A percentile compares a stretch with the other conserved stretches of the same genome.
Evolutionary conservation across 805 yeast genomes (phyloP).

Genomic region (Yarrowia keelungensis): DNA sequence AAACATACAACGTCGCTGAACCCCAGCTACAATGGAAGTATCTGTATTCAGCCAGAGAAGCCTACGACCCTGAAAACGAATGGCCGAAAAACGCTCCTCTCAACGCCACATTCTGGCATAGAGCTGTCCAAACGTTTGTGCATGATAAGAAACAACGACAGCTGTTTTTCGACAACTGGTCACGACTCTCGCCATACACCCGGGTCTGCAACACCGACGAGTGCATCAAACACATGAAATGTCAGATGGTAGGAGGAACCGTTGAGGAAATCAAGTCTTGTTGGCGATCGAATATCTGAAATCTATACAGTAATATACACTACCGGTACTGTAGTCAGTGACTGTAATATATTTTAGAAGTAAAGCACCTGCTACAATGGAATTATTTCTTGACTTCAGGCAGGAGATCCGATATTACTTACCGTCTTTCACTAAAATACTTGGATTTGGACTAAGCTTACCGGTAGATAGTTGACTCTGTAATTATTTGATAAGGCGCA

Average conservation of each 20-base stretch:
- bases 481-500: too few species aligned
- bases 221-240: slow-evolving; percentile 9
- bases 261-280: slow-evolving; percentile 3
- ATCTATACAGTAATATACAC: too few species aligned
- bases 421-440: too few species aligned
- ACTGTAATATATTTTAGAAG: too few species aligned
- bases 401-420: too few species aligned
- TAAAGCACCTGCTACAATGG: too few species aligned
- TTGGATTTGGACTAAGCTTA: too few species aligned
- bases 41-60: slow-evolving; percentile 56
- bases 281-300: not conserved
- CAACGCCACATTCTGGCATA: slow-evolving; percentile 74
- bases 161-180: slow-evolving; percentile 13
- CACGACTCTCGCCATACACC: slow-evolving; percentile 2
- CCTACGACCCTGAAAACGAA: slow-evolving; percentile 57
- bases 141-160: slow-evolving; percentile 47
- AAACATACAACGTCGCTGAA: slow-evolving; percentile 51
- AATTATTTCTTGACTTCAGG: too few species aligned
- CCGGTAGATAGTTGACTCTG: too few species aligned
- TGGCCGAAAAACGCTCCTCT: slow-evolving; percentile 68
- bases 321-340: too few species aligned
- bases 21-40: slow-evolving; percentile 63
- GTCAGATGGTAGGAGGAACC: slow-evolving; percentile 2
- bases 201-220: slow-evolving; percentile 1
- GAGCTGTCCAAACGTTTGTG: slow-evolving; percentile 47